Evolutionary conservation across 306 rosid genomes (phyloP), one percentile per base, ranked within the genome.

Genomic region (Citrullus mucosospermus): DNA sequence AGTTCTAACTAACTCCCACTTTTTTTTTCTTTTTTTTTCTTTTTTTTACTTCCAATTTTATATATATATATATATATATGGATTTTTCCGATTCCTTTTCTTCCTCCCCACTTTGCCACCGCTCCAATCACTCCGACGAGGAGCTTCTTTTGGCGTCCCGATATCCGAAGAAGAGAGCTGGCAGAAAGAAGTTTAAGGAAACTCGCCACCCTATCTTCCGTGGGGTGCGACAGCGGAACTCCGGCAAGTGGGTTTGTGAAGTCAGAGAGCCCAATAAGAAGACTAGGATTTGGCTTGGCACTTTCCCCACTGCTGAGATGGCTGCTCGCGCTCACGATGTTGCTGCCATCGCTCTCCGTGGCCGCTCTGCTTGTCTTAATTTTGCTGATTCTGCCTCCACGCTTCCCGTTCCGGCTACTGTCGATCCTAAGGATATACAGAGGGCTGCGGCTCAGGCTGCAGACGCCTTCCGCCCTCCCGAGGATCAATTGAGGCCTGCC

Each of bases 241-340:
- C 90, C 0, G 89, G 89, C 0, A 91, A 91, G 84, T 93, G 97
- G 94, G 96, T 91, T 8, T 85, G 85, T 48, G 97, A 93, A 78
- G 87, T 93, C 14, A 83, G 97, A 0, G 98, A 91, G 85, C 98
- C 98, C 0, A 89, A 86, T 54, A 93, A 93, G 82, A 83, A 89
- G 80, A 78, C 88, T 0, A 86, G 92, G 78, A 88, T 88, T 41
- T 88, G 92, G 92, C 85, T 88, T 2, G 90, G 97, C 63, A 91
- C 97, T 0, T 93, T 93, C 28, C 96, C 89, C 6, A 93, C 92
- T 0, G 80, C 87, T 0, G 97, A 93, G 16, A 93, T 93, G 98
- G 98, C 97, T 0, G 97, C 96, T 0, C 75, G 97, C 1, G 98
- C 98, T 0, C 97, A 93, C 7, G 97, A 93, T 56, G 98, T 91